Evolutionary conservation across 108 stramenopile genomes (phyloP).

Genomic region (Thalassiosira profunda): DNA sequence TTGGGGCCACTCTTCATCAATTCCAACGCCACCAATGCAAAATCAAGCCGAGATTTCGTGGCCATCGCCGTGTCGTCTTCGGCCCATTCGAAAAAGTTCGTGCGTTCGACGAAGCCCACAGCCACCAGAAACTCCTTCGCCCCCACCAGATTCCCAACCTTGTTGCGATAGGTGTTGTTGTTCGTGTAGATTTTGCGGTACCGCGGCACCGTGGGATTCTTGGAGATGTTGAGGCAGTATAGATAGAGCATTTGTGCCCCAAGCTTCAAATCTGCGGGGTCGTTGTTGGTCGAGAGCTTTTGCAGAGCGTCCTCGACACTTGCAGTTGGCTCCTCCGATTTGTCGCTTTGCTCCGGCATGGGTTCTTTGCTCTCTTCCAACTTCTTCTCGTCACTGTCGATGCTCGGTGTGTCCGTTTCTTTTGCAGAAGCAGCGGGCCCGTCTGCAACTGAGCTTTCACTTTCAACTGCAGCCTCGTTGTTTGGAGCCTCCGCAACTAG

Average conservation of each 20-base stretch:
- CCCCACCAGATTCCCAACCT: constrained; percentile 66
- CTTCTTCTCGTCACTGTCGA: background rate
- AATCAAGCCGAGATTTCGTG: constrained; percentile 33
- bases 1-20: constrained; percentile 23
- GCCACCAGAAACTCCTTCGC: constrained; percentile 67
- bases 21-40: constrained; percentile 42
- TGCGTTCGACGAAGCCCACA: constrained; percentile 68
- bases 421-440: too few species aligned
- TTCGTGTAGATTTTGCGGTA: constrained; percentile 87
- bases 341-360: too few species aligned
- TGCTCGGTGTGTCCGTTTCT: background rate
- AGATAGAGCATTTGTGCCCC: constrained; percentile 79
- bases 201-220: constrained; percentile 66
- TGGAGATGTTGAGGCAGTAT: constrained; percentile 73
- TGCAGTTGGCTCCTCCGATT: background rate
- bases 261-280: constrained; percentile 28
- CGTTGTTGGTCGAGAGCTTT: constrained; percentile 46
- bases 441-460: too few species aligned
- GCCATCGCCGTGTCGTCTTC: constrained; percentile 1
- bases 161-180: constrained; percentile 69
- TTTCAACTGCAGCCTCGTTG: background rate
- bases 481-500: background rate
- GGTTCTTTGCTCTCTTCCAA: background rate
- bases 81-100: constrained; percentile 68
- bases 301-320: constrained; percentile 41